Evolutionary conservation across 306 rosid species (phyloP), one percentile per base, ranked within the genome.

Genomic region (Geum urbanum): DNA sequence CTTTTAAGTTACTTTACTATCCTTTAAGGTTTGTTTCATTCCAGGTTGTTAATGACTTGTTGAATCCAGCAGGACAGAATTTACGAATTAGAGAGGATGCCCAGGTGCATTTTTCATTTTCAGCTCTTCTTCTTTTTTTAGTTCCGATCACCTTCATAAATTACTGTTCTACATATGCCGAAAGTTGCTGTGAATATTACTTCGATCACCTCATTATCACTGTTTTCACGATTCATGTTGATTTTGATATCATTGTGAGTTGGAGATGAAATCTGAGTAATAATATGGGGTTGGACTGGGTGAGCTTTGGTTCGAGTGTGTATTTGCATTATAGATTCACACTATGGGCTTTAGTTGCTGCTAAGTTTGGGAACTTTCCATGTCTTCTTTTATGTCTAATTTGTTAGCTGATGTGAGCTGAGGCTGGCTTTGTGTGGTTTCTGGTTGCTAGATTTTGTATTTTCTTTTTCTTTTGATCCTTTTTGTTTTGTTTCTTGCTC

Each of bases 41-140:
- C 67, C 84, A 95, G 99, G 99, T 95, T 68, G 95, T 95, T 70
- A 95, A 95, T 76, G 99, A 95, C 86, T 85, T 95, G 64, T 74
- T 95, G 80, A 89, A 95, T 80, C 99, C 97, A 77, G 92, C 97
- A 47, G 99, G 99, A 73, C 99, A 95, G 77, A 95, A 95, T 87
- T 76, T 95, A 80, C 86, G 92, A 87, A 81, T 95, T 86, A 84
- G 99, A 86, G 99, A 95, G 85, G 99, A 95, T 69, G 84, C 96
- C 46, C 99, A 95, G 99, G 99, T 95, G 76, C 72, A 68, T 50
- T 66, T 71, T 61, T 45, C 56, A 39, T 56, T 79, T 70, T 77
- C 37, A 32, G 37, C 37, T 32, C 37, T 2, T 32, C 37, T 32
- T 32, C 37, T 71, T 61, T 72, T 53, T 76, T 18, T 62, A 15